Evolutionary conservation across 2,329 filamentous ascomycete species (phyloP).

Genomic region (Penicillium sclerotigenum): DNA sequence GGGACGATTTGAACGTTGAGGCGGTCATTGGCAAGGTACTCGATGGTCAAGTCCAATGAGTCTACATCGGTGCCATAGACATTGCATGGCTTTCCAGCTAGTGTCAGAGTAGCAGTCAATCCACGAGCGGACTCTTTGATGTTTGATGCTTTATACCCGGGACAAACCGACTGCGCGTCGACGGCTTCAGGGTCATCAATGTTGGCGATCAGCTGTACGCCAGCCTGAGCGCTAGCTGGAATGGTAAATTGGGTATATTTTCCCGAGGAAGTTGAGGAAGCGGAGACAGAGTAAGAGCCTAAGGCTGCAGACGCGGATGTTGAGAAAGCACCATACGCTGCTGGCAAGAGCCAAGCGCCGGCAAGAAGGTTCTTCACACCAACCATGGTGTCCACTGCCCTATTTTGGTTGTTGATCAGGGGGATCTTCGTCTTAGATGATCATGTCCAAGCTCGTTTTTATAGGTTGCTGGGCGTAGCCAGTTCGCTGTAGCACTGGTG

Average conservation of each 20-base stretch:
- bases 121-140: slow-evolving; percentile 48
- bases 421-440: background rate
- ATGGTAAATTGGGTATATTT: slow-evolving; percentile 45
- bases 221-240: slow-evolving; percentile 46
- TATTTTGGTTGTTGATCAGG: background rate
- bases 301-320: slow-evolving; percentile 8
- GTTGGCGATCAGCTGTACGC: slow-evolving; percentile 57
- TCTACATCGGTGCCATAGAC: slow-evolving; percentile 74
- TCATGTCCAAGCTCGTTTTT: slow-evolving; percentile 6
- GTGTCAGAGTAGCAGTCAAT: slow-evolving; percentile 50
- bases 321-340: slow-evolving; percentile 24
- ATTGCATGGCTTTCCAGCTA: slow-evolving; percentile 62
- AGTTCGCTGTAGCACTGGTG: background rate
- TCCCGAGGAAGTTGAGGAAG: slow-evolving; percentile 15
- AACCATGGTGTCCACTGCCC: slow-evolving; percentile 22
- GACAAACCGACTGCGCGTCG: slow-evolving; percentile 62
- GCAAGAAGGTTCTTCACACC: slow-evolving; percentile 20
- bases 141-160: slow-evolving; percentile 56
- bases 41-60: slow-evolving; percentile 63
- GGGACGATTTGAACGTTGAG: slow-evolving; percentile 70
- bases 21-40: slow-evolving; percentile 63
- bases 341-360: slow-evolving; percentile 26
- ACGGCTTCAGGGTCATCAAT: slow-evolving; percentile 62
- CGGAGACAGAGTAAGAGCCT: background rate
- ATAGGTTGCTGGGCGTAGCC: slow-evolving; percentile 8